Evolutionary conservation across 1,284 basidiomycete species (phyloP).

Genomic region (Irpex rosettiformis): DNA sequence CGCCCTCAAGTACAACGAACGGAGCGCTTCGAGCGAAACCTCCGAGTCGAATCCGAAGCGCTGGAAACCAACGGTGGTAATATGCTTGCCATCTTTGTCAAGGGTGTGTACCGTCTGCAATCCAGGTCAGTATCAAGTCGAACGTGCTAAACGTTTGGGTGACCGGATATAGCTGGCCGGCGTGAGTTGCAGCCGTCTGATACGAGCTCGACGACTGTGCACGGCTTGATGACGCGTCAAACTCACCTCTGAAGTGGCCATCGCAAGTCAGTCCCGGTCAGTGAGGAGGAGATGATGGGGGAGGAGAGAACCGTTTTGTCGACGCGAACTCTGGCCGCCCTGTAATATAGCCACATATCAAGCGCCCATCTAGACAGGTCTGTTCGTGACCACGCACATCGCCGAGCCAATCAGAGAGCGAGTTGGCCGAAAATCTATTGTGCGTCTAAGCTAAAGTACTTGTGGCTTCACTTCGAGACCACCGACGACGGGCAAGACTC

Average conservation of each 20-base stretch:
- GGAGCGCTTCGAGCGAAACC: constrained; percentile 74
- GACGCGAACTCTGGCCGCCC: background rate
- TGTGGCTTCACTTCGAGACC: background rate
- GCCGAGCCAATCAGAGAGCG: constrained; percentile 10
- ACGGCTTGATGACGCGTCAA: background rate
- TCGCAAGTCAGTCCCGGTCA: constrained; percentile 2
- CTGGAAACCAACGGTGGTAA: constrained; percentile 74
- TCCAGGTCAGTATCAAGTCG: background rate
- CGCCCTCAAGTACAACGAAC: constrained; percentile 83
- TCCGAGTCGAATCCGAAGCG: constrained; percentile 87
- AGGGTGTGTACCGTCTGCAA: constrained; percentile 52
- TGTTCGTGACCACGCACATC: background rate
- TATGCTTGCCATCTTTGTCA: constrained; percentile 74
- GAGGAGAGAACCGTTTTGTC: constrained; percentile 6
- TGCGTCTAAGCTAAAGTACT: background rate
- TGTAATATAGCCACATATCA: background rate
- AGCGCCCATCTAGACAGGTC: background rate
- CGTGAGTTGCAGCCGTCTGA: background rate
- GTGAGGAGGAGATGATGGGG: constrained; percentile 7
- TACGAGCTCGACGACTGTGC: background rate
- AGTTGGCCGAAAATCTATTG: constrained; percentile 1
- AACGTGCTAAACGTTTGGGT: background rate
- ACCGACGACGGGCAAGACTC: background rate
- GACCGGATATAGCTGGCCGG: background rate
- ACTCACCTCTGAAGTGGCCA: constrained; percentile 15